These are phyloP conservation scores for Sarcodon aspratus DNA, from an alignment of 768 basidiomycete species.

Conservation along the genomic window DNA sequence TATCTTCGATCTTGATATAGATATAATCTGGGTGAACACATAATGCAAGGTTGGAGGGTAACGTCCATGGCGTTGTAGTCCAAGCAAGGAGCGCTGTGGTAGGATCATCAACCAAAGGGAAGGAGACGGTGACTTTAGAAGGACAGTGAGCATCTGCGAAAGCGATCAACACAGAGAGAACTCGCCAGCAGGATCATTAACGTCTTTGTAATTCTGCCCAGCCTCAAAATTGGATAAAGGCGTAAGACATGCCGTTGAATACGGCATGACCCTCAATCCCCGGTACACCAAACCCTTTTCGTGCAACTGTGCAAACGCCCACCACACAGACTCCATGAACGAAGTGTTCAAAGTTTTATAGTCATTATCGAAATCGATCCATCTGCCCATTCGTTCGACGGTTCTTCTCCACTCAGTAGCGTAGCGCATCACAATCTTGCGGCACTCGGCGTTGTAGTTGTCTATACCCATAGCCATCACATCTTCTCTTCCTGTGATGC, in stretches of 20 bases:
- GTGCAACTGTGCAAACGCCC: conserved; percentile 94
- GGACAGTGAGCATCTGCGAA: background rate
- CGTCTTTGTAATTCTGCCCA: conserved; percentile 82
- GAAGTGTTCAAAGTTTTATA: conserved; percentile 92
- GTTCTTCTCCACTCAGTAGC: conserved; percentile 88
- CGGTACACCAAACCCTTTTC: conserved; percentile 88
- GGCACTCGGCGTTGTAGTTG: conserved; percentile 95
- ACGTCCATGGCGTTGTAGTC: conserved; percentile 99
- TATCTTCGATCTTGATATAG: conserved; percentile 94
- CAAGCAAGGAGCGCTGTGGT: conserved; percentile 85
- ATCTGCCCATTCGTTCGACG: conserved; percentile 96
- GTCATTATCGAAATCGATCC: conserved; percentile 99
- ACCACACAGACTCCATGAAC: conserved; percentile 99
- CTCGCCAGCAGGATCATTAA: conserved; percentile 85
- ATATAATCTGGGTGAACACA: conserved; percentile 95
- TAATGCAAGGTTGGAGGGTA: conserved; percentile 89
- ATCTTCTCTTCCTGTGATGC: conserved; percentile 87
- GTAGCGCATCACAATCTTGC: conserved; percentile 96
- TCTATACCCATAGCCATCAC: conserved; percentile 94
- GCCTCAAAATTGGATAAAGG: conserved; percentile 98
- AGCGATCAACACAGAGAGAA: background rate
- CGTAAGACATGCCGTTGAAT: conserved; percentile 92
- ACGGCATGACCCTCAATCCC: conserved; percentile 93
- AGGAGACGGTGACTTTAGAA: conserved; percentile 71
- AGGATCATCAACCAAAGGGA: conserved; percentile 90